Evolutionary conservation across 78 protist species (phyloP).

Genomic region (Anaeramoeba ignava): DNA sequence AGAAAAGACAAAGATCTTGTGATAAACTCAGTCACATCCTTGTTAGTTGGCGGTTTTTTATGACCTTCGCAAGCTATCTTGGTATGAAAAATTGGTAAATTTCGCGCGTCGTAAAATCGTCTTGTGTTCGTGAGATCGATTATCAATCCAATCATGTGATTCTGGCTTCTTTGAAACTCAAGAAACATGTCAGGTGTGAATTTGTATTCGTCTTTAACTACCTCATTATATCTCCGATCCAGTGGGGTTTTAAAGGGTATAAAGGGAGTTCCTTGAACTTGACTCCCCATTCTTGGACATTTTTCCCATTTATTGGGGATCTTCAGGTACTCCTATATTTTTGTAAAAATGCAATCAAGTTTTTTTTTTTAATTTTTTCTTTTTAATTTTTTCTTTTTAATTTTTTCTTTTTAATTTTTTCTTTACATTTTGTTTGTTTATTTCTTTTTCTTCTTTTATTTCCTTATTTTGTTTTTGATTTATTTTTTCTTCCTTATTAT

Average conservation of each 20-base stretch:
- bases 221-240: background rate
- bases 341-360: too few species aligned
- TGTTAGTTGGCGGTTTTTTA: background rate
- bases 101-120: background rate
- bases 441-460: too few species aligned
- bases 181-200: background rate
- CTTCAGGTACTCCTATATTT: too few species aligned
- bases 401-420: too few species aligned
- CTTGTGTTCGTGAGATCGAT: background rate
- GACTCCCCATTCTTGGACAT: background rate
- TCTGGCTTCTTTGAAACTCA: background rate
- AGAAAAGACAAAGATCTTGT: background rate
- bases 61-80: background rate
- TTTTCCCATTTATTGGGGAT: background rate
- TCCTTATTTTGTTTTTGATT: too few species aligned
- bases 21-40: background rate
- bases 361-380: too few species aligned
- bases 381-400: too few species aligned
- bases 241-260: background rate
- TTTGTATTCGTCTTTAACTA: background rate
- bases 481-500: too few species aligned
- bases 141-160: background rate
- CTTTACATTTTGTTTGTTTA: too few species aligned
- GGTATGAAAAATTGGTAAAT: background rate
- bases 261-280: background rate